Evolutionary conservation across 345 rosid species (phyloP), one percentile per base, ranked within the genome.

Genomic region (Conringia planisiliqua): DNA sequence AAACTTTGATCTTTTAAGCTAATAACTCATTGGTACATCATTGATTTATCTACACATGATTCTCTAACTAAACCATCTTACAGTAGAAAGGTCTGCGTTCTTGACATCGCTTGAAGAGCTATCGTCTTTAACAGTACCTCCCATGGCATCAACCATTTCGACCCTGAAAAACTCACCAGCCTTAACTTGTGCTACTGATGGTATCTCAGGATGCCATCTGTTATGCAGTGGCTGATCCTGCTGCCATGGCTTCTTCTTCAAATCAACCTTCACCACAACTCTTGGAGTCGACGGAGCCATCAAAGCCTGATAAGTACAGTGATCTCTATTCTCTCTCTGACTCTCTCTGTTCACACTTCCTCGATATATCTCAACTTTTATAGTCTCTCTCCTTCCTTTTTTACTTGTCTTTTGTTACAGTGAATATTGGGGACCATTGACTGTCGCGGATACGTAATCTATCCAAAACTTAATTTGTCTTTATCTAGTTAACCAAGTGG

Each of bases 171-270:
- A 61, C 80, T 90, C 96, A 11, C 83, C 81, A 20, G 64, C 63
- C 62, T 11, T 76, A 35, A 87, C 88, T 59, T 84, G 82, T 0
- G 83, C 82, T 4, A 87, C 84, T 0, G 87, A 68, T 1, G 93
- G 87, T 50, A 83, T 87, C 61, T 85, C 82, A 4, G 90, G 98
- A 80, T 89, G 98, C 97, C 97, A 86, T 55, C 84, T 83, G 43
- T 93, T 89, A 74, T 90, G 98, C 12, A 90, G 87, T 10, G 93
- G 86, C 26, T 73, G 74, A 40, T 50, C 39, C 61, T 89, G 98
- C 72, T 87, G 77, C 86, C 89, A 82, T 80, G 96, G 96, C 71
- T 85, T 85, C 86, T 81, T 87, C 80, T 81, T 85, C 80, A 88
- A 18, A 71, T 90, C 96, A 65, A 89, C 70, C 40, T 88, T 83